These are phyloP conservation scores for Aspergillus fijiensis DNA, from an alignment of 2,329 filamentous ascomycete genomes.

Conservation along the genomic window DNA sequence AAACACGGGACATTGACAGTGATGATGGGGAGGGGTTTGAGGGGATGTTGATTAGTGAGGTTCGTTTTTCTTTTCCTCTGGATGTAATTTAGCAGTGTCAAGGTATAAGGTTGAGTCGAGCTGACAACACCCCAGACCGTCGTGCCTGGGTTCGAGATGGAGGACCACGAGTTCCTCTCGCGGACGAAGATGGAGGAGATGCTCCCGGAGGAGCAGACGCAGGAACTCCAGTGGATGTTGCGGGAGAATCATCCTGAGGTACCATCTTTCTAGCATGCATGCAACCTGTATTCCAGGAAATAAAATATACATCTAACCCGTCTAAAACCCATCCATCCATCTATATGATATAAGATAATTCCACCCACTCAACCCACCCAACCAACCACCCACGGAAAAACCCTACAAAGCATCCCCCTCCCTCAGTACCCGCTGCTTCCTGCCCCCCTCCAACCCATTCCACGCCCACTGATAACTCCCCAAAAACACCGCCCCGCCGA, in stretches of 20 bases:
- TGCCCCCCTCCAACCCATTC: constrained; percentile 63
- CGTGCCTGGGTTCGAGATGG: constrained; percentile 66
- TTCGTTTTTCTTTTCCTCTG: no score
- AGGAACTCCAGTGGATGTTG: constrained; percentile 46
- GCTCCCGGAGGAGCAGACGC: constrained; percentile 51
- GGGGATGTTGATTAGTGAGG: constrained; percentile 52
- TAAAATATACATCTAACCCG: no score
- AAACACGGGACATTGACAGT: constrained; percentile 44
- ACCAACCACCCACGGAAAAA: background rate
- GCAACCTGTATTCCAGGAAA: background rate
- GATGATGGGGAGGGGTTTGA: constrained; percentile 35
- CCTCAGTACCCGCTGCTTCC: constrained; percentile 7
- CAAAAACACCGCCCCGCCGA: constrained; percentile 89
- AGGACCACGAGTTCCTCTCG: constrained; percentile 66
- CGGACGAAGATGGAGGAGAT: constrained; percentile 52
- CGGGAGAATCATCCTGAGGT: background rate
- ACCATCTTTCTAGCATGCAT: background rate
- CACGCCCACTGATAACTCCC: constrained; percentile 89
- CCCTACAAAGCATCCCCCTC: constrained; percentile 7
- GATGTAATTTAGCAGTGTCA: no score
- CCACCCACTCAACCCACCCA: no score
- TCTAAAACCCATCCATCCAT: no score
- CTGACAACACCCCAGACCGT: constrained; percentile 49
- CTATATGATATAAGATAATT: no score
- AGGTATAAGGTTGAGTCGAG: constrained; percentile 29